Base-by-base conservation (phyloP, 2,329 filamentous ascomycete genomes). In the Fusarium napiforme region DNA sequence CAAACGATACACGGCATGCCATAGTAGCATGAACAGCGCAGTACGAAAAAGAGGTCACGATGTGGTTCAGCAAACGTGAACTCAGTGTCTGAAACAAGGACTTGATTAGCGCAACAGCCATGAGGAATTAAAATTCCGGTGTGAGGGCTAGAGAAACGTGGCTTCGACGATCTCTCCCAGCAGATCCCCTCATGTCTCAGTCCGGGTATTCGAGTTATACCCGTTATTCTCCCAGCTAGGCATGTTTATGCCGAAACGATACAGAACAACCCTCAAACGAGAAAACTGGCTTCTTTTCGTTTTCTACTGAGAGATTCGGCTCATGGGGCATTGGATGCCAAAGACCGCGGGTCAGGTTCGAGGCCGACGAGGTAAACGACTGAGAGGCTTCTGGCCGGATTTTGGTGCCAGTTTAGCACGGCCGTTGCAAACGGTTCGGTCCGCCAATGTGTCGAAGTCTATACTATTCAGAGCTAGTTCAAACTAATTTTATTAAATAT, bases 271-370 rank as follows among this genome's bases (percentile, higher is more conserved):
- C 21, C 39, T 9, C 1, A 10, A 21, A 9, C 3, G 9, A 23
- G 36, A 2, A 23, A 7, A 9, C 11, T 23, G 15, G n/a, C n/a
- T 16, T 16, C 23, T 46, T 19, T 3, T 16, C 23, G 23, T 23
- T 23, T 4, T 23, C 23, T 23, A 23, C 23, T 19, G 5, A 26
- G 16, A 3, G 18, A 19, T 7, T 26, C 18, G 16, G 7, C 11
- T 26, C 3, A 19, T 45, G 7, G 16, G 7, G 12, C 3, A 4
- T 23, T 23, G 23, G 23, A 23, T 1, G 11, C 8, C 2, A 14
- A 26, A 45, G 4, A 19, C 9, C 18, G 8, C 8, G 23, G 7
- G 5, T 19, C 18, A 26, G 11, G 23, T 19, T 26, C 23, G 18
- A 45, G 16, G 7, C 11, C 23, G 9, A 26, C 9, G 43, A 46